phyloP scores from a whole-genome alignment of 2,329 filamentous ascomycete species.

The Cladophialophora yegresii region DNA sequence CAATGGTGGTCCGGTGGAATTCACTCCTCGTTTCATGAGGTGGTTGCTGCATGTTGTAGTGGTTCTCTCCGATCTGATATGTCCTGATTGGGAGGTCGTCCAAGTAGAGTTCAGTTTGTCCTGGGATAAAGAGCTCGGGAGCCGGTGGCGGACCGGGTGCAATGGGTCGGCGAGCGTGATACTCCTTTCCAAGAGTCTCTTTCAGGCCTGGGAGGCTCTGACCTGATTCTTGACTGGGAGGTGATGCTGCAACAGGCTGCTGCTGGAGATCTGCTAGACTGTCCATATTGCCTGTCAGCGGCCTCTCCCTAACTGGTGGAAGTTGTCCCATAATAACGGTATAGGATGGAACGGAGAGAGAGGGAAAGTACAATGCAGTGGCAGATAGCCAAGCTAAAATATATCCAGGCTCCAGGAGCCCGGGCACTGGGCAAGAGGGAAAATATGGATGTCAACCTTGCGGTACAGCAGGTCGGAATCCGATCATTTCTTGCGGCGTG shows the following conservation, averaged over 20 bases:
- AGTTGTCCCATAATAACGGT: constrained; percentile 4
- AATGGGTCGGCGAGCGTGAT: constrained; percentile 16
- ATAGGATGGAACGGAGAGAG: neutral
- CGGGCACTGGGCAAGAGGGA: neutral
- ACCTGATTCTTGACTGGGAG: neutral
- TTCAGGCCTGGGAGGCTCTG: constrained; percentile 22
- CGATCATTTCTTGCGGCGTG: neutral
- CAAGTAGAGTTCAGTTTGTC: constrained; percentile 24
- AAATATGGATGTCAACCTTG: neutral
- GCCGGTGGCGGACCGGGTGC: constrained; percentile 19
- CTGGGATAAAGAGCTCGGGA: constrained; percentile 25
- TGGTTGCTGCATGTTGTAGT: constrained; percentile 52
- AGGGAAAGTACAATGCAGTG: constrained; percentile 1
- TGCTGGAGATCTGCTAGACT: neutral
- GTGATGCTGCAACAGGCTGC: neutral
- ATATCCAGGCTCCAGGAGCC: constrained; percentile 1
- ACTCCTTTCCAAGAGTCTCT: constrained; percentile 19
- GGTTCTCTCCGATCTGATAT: constrained; percentile 35
- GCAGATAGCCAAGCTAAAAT: constrained; percentile 2
- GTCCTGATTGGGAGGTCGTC: constrained; percentile 27
- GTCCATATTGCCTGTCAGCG: constrained; percentile 15
- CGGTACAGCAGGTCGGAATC: neutral
- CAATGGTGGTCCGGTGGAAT: constrained; percentile 64
- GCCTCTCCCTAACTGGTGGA: neutral
- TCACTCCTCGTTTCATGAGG: constrained; percentile 58